Evolutionary conservation across 306 rosid species (phyloP), one percentile per base, ranked within the genome.

Genomic region (Lathyrus aphaca): DNA sequence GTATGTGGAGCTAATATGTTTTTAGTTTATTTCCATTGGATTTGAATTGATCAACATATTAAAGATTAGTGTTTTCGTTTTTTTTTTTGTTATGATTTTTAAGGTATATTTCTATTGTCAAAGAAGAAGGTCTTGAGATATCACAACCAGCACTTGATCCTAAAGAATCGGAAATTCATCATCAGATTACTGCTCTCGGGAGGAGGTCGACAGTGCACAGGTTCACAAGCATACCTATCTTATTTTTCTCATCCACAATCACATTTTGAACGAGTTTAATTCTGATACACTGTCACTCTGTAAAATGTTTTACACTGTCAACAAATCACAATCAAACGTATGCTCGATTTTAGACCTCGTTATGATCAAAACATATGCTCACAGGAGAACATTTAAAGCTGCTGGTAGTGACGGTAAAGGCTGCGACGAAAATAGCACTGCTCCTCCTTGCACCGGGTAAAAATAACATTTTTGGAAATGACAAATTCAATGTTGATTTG

Each of bases 401-500:
- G 64, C 83, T 54, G 66, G 79, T 55, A 58, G 17, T 35, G 73
- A 49, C 69, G 86, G 94, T 56, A 77, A 82, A 69, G 90, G 93
- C 10, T 94, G 99, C 32, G 73, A 94, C 56, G 61, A 19, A 13
- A 83, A 48, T 74, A 94, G 97, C 76, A 85, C 80, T 27, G 75
- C 84, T 74, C 99, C 99, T 68, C 99, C 99, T 45, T 94, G 99
- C 79, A 94, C 99, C 0, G 99, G 99, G 99, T 94, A 80, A 73
- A 46, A 11, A 17, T 10, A 6, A 63, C 23, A 10, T 44, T 21
- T 38, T 30, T 23, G 51, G 19, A 38, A 66, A 56, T n/a, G 21
- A 17, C 17, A 56, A 65, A 70, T 43, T 43, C 13, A 38, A 40
- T 15, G 32, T 62, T 37, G 38, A 25, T 35, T 66, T 72, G 16